Conservation (phyloP, 2,329 filamentous ascomycete genomes). For the Bipolaris gigantea region DNA sequence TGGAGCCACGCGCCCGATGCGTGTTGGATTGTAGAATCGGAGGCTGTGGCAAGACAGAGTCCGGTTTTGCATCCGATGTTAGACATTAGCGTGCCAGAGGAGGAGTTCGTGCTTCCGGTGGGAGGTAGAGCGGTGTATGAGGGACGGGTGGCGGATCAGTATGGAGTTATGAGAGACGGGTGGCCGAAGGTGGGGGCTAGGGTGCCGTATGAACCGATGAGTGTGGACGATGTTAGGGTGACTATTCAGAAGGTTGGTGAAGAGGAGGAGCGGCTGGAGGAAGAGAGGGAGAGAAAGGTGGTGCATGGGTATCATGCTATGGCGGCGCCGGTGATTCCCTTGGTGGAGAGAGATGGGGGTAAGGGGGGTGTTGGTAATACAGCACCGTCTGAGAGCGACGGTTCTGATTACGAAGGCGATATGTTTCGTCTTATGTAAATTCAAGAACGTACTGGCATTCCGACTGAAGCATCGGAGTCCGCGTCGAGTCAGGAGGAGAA, state of each 20-base stretch:
- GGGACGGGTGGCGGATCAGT: slow-evolving; percentile 7
- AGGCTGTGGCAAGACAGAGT: too few species aligned
- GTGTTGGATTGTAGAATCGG: slow-evolving; percentile 2
- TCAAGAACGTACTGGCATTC: too few species aligned
- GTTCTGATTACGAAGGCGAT: too few species aligned
- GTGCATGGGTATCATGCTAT: not conserved
- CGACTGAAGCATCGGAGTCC: too few species aligned
- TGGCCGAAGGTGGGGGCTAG: slow-evolving; percentile 12
- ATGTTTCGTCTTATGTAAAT: too few species aligned
- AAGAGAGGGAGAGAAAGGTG: not conserved
- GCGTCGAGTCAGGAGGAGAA: too few species aligned
- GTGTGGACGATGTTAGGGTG: not conserved
- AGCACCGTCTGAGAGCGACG: not conserved
- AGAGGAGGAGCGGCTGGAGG: not conserved
- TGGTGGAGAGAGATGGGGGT: not conserved
- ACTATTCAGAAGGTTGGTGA: too few species aligned
- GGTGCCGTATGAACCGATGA: slow-evolving; percentile 11
- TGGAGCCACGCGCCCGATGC: slow-evolving; percentile 3
- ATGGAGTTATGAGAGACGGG: not conserved
- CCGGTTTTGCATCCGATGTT: not conserved
- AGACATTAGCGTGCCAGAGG: not conserved
- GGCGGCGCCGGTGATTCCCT: not conserved
- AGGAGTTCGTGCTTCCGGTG: not conserved
- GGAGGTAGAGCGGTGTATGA: not conserved
- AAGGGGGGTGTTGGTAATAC: not conserved